phyloP scores from a whole-genome alignment of 306 rosid genomes.

The Fragaria nilgerrensis region DNA sequence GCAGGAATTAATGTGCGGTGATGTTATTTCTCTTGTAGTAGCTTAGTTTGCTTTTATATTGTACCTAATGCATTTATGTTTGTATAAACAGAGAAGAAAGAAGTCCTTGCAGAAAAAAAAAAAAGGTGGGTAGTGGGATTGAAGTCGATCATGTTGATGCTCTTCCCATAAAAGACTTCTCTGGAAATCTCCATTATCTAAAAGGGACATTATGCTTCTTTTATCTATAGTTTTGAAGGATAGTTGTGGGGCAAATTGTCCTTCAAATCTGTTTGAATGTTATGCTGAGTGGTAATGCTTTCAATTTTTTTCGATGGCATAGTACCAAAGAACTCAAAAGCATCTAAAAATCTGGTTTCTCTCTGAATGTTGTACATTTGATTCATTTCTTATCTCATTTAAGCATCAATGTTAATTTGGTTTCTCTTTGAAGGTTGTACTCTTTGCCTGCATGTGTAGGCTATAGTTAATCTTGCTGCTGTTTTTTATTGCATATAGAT shows the following conservation, averaged over 20 bases:
- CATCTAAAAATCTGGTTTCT: conserved; percentile 22
- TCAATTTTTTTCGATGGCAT: not conserved
- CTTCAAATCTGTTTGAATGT: not conserved
- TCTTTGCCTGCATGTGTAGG: too few species aligned
- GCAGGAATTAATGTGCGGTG: not conserved
- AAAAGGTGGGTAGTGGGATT: conserved; percentile 46
- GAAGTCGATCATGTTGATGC: conserved; percentile 86
- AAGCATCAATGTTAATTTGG: too few species aligned
- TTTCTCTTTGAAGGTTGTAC: too few species aligned
- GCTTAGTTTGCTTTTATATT: not conserved
- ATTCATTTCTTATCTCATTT: too few species aligned
- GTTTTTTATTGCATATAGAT: too few species aligned
- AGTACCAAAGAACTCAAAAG: conserved; percentile 43
- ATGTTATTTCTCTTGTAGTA: not conserved
- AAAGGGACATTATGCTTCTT: conserved; percentile 34
- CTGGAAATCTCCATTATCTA: conserved; percentile 66
- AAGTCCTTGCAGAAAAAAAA: conserved; percentile 47
- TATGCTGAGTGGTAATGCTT: not conserved
- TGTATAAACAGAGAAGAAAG: conserved; percentile 73
- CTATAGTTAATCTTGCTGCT: too few species aligned
- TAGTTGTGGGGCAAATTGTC: not conserved
- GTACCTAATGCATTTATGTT: conserved; percentile 9
- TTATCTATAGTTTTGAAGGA: not conserved
- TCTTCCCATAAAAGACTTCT: conserved; percentile 82
- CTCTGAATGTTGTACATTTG: too few species aligned